These are phyloP conservation scores for Solanum appendiculatum DNA, from an alignment of 257 asterid genomes.

Conservation along the genomic window DNA sequence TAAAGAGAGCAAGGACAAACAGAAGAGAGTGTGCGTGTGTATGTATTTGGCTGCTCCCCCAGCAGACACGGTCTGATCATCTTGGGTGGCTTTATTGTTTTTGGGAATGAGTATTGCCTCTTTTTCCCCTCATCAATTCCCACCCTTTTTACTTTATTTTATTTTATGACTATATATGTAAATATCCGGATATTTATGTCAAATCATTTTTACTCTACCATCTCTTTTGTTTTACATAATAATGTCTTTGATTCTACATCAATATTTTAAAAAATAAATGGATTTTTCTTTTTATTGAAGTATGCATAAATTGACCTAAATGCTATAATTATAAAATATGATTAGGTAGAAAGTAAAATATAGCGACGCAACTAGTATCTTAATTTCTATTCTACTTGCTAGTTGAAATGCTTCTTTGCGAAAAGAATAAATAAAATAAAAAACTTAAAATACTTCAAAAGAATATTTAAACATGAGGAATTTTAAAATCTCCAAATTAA, in stretches of 20 bases:
- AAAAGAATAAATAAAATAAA: background rate
- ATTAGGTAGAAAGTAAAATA: background rate
- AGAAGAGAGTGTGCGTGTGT: background rate
- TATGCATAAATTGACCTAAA: background rate
- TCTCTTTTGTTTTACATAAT: background rate
- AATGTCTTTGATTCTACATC: background rate
- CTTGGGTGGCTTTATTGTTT: slow-evolving; percentile 7
- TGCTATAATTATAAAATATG: background rate
- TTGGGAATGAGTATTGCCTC: background rate
- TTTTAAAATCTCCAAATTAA: background rate
- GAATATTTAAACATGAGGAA: background rate
- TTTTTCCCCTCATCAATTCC: background rate
- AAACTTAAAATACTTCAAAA: background rate
- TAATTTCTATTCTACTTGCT: background rate
- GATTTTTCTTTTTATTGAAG: background rate
- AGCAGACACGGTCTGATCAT: slow-evolving; percentile 14
- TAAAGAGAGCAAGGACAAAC: background rate
- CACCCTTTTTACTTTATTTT: background rate
- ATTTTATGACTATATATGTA: background rate
- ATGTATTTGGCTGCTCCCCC: background rate
- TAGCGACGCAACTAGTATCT: background rate
- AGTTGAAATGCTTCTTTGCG: background rate
- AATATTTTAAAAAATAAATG: background rate
- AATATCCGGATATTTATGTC: background rate
- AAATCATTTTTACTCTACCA: background rate